Base-by-base conservation (phyloP, 2,329 filamentous ascomycete genomes). In the Neopestalotiopsis rosae region DNA sequence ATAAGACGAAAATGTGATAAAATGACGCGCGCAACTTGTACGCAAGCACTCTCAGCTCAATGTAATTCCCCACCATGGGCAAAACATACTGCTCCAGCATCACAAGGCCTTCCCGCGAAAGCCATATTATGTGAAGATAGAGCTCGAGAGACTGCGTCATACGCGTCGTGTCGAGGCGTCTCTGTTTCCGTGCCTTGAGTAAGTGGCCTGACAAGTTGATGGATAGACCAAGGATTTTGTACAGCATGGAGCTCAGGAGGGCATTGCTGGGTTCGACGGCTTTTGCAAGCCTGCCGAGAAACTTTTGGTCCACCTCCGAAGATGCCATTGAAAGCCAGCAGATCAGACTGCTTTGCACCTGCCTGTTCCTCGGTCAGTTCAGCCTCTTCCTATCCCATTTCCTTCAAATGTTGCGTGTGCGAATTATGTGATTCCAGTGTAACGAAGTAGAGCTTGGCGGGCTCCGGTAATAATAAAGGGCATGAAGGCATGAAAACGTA, bases 231-330 rank as follows among this genome's bases (percentile, higher is more conserved):
- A 98, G 87, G 56, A 98, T 91, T 80, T 96, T 96, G 82, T 94
- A 98, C 61, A 99, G 88, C 79, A 94, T 94, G 24, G 88, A 88
- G 7, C 93, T 93, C 61, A 98, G 88, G 20, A 95, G 86, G 3
- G 93, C 91, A 77, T 95, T 96, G 74, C 93, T 91, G 70, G 88
- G 84, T 77, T 91, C 90, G 74, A 94, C 94, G 71, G 90, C 88
- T 81, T 91, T 92, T 79, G 96, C 95, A 79, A 97, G 91, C 78
- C 90, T 91, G 82, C 94, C 94, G 76, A 99, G 88, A 82, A 97
- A 97, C 84, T 98, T 99, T 84, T 97, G 95, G 81, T 99, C 96
- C 71, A 98, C 94, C 83, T 97, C 94, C 70, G 94, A 96, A 79
- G 95, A 96, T 83, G 96, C 96, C 96, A 98, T 99, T 38, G 69